Evolutionary conservation across 1,139 yeast species (phyloP).

Genomic region (Magnusiomyces suaveolens): DNA sequence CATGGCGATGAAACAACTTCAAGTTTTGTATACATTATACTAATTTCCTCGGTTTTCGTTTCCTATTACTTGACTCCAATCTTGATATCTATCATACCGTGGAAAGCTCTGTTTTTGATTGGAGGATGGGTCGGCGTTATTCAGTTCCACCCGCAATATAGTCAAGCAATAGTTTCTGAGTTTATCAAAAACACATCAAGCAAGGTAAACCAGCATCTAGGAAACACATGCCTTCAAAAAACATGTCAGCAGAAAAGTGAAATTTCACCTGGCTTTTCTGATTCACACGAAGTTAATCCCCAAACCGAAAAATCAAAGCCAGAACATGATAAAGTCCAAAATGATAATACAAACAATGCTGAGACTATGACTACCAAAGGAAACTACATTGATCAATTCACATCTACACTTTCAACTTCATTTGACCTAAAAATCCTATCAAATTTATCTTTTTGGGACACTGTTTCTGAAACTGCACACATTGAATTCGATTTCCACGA

Average conservation of each 20-base stretch:
- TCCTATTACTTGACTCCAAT: constrained; percentile 30
- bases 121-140: constrained; percentile 45
- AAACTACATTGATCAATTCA: background rate
- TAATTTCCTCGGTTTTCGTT: constrained; percentile 32
- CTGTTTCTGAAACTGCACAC: constrained; percentile 25
- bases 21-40: constrained; percentile 32
- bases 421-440: background rate
- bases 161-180: constrained; percentile 30
- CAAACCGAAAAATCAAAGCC: no score
- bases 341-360: background rate
- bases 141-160: constrained; percentile 46
- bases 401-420: background rate
- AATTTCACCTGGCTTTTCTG: no score
- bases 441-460: constrained; percentile 32
- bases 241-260: no score
- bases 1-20: constrained; percentile 56
- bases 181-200: constrained; percentile 8
- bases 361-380: background rate
- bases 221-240: no score
- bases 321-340: no score
- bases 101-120: constrained; percentile 31
- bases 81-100: constrained; percentile 25
- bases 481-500: constrained; percentile 30
- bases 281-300: no score
- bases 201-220: constrained; percentile 8